Conservation (phyloP, 768 basidiomycete genomes). For the Kwoniella bestiolae region DNA sequence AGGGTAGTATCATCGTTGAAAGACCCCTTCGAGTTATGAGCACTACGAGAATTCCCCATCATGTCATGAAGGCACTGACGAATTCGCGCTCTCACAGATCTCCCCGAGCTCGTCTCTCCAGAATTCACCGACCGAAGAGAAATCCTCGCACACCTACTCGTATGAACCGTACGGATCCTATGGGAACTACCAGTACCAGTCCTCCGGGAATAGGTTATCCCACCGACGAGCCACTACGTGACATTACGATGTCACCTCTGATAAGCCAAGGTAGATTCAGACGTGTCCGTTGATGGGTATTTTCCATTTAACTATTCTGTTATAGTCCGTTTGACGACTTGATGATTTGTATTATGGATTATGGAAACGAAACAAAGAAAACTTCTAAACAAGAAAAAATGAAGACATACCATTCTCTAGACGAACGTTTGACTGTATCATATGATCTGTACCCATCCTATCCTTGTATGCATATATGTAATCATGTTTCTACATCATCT, state of each 20-base stretch:
- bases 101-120: constrained; percentile 1
- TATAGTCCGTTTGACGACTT: too few relatives aligned
- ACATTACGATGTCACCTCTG: background rate
- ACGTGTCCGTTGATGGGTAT: too few relatives aligned
- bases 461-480: constrained; percentile 1
- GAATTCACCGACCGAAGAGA: constrained; percentile 13
- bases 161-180: background rate
- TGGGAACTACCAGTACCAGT: too few relatives aligned
- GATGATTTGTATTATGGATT: too few relatives aligned
- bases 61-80: too few relatives aligned
- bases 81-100: background rate
- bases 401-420: too few relatives aligned
- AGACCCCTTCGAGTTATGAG: too few relatives aligned
- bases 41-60: too few relatives aligned
- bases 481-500: background rate
- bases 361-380: too few relatives aligned
- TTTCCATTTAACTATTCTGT: too few relatives aligned
- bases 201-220: background rate
- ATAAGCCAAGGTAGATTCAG: background rate
- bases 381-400: too few relatives aligned
- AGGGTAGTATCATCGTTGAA: background rate
- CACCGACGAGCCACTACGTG: background rate
- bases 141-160: background rate
- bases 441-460: background rate
- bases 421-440: too few relatives aligned